These are phyloP conservation scores for Hemisphaericaspora xylanilytica DNA, from an alignment of 1,139 yeast genomes.

Conservation along the genomic window DNA sequence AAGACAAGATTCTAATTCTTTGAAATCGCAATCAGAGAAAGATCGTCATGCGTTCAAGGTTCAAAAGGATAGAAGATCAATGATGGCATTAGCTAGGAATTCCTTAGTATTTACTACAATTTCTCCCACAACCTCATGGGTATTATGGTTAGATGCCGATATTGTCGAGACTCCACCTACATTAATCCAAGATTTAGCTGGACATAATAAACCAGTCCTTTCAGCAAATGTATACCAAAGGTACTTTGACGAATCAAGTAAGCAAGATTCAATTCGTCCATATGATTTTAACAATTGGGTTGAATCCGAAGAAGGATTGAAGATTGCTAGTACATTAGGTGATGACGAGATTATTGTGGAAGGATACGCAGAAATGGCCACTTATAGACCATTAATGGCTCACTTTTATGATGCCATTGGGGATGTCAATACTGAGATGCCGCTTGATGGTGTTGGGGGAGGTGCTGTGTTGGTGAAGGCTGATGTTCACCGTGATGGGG, in stretches of 20 bases:
- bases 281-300: slow-evolving; percentile 97
- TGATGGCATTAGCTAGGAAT: slow-evolving; percentile 93
- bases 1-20: slow-evolving; percentile 84
- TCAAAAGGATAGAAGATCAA: slow-evolving; percentile 85
- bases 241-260: slow-evolving; percentile 56
- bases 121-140: slow-evolving; percentile 90
- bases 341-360: slow-evolving; percentile 93
- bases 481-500: slow-evolving; percentile 97
- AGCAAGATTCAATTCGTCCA: slow-evolving; percentile 67
- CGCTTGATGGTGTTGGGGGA: slow-evolving; percentile 95
- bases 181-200: slow-evolving; percentile 82
- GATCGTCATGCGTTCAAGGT: slow-evolving; percentile 69
- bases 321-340: slow-evolving; percentile 64
- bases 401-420: slow-evolving; percentile 70
- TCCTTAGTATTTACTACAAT: slow-evolving; percentile 86
- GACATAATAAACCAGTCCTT: slow-evolving; percentile 80
- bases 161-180: slow-evolving; percentile 83
- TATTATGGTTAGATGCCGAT: slow-evolving; percentile 93
- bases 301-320: slow-evolving; percentile 82
- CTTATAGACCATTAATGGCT: slow-evolving; percentile 96
- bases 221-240: slow-evolving; percentile 94
- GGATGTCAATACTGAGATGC: slow-evolving; percentile 62
- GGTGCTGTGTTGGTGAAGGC: slow-evolving; percentile 95
- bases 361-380: slow-evolving; percentile 88
- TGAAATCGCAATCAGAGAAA: slow-evolving; percentile 67